These are phyloP conservation scores for Danielia reshetovae DNA, from an alignment of 805 yeast genomes.

Conservation along the genomic window DNA sequence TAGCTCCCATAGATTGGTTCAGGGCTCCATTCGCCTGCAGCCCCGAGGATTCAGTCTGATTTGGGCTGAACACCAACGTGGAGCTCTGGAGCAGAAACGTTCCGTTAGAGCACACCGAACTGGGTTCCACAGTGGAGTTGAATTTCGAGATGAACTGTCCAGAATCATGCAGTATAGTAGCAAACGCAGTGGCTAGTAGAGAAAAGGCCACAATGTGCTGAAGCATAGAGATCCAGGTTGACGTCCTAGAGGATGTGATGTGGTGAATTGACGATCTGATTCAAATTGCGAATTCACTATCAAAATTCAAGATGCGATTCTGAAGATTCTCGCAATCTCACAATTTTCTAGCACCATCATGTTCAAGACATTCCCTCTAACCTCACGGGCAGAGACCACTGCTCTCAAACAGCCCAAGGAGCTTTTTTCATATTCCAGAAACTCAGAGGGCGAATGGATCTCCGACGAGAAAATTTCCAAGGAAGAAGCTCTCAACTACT, in stretches of 20 bases:
- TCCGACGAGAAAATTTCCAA: conserved; percentile 43
- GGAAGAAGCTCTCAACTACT: conserved; percentile 57
- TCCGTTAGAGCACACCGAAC: neutral
- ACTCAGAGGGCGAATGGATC: conserved; percentile 42
- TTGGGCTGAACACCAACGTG: neutral
- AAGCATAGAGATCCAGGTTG: too few species aligned
- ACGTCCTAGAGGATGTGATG: too few species aligned
- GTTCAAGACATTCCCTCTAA: conserved; percentile 37
- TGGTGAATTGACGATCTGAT: too few species aligned
- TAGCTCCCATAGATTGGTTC: too few species aligned
- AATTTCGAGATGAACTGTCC: too few species aligned
- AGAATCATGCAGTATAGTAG: too few species aligned
- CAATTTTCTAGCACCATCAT: conserved; percentile 8
- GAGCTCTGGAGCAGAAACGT: neutral
- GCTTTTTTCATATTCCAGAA: conserved; percentile 61
- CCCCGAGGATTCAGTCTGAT: too few species aligned
- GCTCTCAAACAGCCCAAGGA: conserved; percentile 86
- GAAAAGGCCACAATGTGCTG: too few species aligned
- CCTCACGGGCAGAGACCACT: conserved; percentile 55
- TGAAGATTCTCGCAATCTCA: neutral
- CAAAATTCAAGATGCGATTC: neutral
- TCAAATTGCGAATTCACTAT: too few species aligned
- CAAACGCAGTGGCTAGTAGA: too few species aligned
- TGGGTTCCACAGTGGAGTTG: too few species aligned
- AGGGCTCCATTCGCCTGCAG: too few species aligned